A percentile compares a stretch with the other conserved stretches of the same genome.
Conservation (phyloP, 805 yeast genomes). For the Wickerhamomyces bovis region DNA sequence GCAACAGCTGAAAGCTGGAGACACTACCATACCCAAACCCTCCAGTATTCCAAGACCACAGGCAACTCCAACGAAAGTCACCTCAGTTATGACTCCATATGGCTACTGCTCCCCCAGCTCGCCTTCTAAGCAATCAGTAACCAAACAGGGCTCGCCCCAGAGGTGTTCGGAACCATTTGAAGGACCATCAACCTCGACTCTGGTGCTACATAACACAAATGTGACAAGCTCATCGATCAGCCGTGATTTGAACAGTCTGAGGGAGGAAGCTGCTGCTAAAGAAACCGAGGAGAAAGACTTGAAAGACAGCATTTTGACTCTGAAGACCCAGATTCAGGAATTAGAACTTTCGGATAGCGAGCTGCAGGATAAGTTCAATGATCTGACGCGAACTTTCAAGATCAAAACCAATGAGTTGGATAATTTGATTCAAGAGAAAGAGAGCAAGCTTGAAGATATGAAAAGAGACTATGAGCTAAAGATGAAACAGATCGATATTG, state of each 20-base stretch:
- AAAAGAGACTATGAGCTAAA: slow-evolving; percentile 26
- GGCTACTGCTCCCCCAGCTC: slow-evolving; percentile 6
- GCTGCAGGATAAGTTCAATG: slow-evolving; percentile 19
- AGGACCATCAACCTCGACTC: neutral
- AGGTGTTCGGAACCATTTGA: neutral
- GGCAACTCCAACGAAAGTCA: slow-evolving; percentile 18
- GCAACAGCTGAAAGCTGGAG: neutral
- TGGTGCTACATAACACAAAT: neutral
- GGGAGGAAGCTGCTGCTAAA: slow-evolving; percentile 9
- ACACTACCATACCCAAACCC: slow-evolving; percentile 3
- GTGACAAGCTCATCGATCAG: neutral
- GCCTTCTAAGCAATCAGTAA: slow-evolving; percentile 1
- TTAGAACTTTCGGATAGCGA: slow-evolving; percentile 32
- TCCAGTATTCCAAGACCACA: slow-evolving; percentile 18
- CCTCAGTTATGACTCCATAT: slow-evolving; percentile 9
- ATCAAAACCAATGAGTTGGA: slow-evolving; percentile 27
- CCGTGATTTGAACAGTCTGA: slow-evolving; percentile 11
- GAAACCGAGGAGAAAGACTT: slow-evolving; percentile 17
- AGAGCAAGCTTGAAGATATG: slow-evolving; percentile 18
- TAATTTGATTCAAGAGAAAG: slow-evolving; percentile 24
- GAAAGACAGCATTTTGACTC: slow-evolving; percentile 22
- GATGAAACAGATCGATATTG: slow-evolving; percentile 26
- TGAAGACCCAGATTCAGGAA: slow-evolving; percentile 33
- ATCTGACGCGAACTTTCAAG: slow-evolving; percentile 19
- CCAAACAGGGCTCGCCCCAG: neutral